phyloP scores from a whole-genome alignment of 306 rosid genomes.

The Pterocarpus santalinus region DNA sequence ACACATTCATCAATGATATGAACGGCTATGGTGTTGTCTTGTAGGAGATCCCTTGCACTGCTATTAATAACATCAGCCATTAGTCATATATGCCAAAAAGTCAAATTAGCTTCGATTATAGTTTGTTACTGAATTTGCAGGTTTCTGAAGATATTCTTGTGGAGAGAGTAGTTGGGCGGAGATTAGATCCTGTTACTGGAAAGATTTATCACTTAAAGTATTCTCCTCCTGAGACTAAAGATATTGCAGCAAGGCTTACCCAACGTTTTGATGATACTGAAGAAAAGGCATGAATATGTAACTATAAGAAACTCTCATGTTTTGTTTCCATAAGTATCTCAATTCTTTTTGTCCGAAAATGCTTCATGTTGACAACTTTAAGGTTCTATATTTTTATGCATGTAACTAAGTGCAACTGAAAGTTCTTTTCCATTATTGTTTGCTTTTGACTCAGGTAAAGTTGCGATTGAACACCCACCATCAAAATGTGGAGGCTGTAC shows the following conservation, averaged over 20 bases:
- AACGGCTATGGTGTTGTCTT: conserved; percentile 11
- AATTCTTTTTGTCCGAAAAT: conserved; percentile 6
- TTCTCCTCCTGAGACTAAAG: conserved; percentile 86
- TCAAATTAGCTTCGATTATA: conserved; percentile 11
- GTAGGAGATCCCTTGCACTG: conserved; percentile 15
- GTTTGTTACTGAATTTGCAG: conserved; percentile 55
- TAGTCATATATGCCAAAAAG: conserved; percentile 11
- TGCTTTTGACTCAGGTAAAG: conserved; percentile 69
- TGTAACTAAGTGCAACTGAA: conserved; percentile 26
- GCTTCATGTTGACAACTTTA: conserved; percentile 20
- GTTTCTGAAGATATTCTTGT: conserved; percentile 88
- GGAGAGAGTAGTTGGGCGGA: conserved; percentile 93
- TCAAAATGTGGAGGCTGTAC: conserved; percentile 89
- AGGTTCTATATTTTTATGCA: background rate
- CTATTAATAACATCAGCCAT: conserved; percentile 2
- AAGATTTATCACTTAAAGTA: conserved; percentile 92
- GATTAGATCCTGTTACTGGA: conserved; percentile 93
- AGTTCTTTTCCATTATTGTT: conserved; percentile 24
- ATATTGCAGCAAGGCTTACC: conserved; percentile 87
- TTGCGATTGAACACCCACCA: conserved; percentile 87
- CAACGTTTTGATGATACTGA: conserved; percentile 96
- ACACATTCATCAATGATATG: background rate
- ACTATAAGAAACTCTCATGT: conserved; percentile 17
- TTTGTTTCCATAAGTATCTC: background rate
- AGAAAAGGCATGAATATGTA: conserved; percentile 69